A percentile compares a stretch with the other conserved stretches of the same genome.
Conservation (phyloP, 129 eudicot genomes). For the Scalesia atractyloides region DNA sequence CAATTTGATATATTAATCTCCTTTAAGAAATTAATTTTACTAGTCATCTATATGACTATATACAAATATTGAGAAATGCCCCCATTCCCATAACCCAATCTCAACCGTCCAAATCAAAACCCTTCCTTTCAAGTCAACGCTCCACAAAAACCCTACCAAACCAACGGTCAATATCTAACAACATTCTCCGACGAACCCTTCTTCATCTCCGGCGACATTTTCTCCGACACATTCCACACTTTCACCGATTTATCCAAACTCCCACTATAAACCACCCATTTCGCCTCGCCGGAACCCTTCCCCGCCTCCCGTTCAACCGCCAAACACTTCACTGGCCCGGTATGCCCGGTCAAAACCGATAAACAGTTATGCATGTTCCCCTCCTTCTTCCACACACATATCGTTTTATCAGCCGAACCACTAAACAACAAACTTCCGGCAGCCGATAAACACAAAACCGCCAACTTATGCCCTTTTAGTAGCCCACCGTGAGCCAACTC, state of each 20-base stretch:
- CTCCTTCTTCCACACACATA: conserved; percentile 89
- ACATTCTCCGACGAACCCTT: background rate
- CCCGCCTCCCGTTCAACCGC: conserved; percentile 63
- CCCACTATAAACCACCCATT: conserved; percentile 87
- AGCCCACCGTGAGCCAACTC: conserved; percentile 72
- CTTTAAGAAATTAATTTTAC: background rate
- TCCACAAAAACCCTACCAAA: background rate
- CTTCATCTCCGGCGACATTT: conserved; percentile 26
- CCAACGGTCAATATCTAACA: background rate
- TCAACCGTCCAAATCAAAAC: background rate
- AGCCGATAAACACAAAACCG: conserved; percentile 71
- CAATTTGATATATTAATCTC: background rate
- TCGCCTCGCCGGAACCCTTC: conserved; percentile 28
- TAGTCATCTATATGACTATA: background rate
- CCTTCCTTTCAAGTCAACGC: background rate
- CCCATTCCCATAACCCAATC: conserved; percentile 1
- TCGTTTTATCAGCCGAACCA: conserved; percentile 93
- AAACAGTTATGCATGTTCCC: conserved; percentile 59
- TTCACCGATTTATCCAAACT: conserved; percentile 91
- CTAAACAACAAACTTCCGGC: conserved; percentile 71
- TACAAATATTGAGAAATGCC: background rate
- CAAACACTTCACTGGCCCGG: conserved; percentile 87
- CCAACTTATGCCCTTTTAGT: conserved; percentile 79
- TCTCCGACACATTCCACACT: conserved; percentile 87
- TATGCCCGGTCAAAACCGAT: conserved; percentile 73